Conservation (phyloP, 2,329 filamentous ascomycete genomes). For the Beauveria scarabaeidicola region DNA sequence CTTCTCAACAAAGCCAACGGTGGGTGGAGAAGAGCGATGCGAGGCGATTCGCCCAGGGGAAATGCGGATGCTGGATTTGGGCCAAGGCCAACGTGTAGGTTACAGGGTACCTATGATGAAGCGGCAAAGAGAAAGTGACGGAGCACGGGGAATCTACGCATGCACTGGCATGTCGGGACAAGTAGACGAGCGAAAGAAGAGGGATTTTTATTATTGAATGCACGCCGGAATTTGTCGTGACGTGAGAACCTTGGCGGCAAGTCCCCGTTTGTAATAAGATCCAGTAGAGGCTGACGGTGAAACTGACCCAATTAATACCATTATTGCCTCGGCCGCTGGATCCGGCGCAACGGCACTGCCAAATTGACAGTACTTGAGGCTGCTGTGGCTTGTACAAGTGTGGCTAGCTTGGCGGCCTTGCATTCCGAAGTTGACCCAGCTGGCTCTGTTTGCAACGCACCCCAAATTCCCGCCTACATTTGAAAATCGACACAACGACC, state of each 20-base stretch:
- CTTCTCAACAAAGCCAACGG: conserved; percentile 7
- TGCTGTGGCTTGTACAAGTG: conserved; percentile 1
- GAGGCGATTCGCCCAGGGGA: background rate
- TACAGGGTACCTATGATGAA: background rate
- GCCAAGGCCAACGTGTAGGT: too few species aligned
- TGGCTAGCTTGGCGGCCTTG: background rate
- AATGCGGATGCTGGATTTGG: background rate
- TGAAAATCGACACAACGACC: background rate
- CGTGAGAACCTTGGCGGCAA: conserved; percentile 9
- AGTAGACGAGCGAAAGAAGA: background rate
- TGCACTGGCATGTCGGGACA: background rate
- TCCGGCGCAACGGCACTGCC: background rate
- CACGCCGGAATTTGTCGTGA: conserved; percentile 7
- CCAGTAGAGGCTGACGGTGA: background rate
- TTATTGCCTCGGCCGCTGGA: background rate
- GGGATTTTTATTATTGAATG: background rate
- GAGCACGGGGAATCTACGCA: background rate
- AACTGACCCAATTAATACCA: background rate
- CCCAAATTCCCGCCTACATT: background rate
- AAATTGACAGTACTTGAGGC: background rate
- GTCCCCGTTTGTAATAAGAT: background rate
- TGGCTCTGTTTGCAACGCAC: background rate
- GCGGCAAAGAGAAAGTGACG: background rate
- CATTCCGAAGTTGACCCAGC: background rate
- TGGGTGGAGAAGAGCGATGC: conserved; percentile 1